Base-by-base conservation (phyloP, 306 rosid genomes). In the Prunus campanulata region DNA sequence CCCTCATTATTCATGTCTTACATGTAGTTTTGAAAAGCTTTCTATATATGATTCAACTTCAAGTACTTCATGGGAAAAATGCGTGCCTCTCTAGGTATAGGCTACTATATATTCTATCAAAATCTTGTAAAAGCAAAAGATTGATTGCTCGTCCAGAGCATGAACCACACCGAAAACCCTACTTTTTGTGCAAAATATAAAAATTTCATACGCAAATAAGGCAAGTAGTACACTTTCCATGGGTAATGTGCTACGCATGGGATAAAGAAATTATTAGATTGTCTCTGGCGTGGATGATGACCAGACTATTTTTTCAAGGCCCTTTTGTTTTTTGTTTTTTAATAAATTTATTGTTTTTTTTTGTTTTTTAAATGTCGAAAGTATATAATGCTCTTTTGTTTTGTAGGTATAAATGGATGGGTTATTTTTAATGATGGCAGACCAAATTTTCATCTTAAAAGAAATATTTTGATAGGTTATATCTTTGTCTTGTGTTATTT, bases 361-460 rank as follows among this genome's bases (percentile, higher is more conserved):
- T 14, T 5, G 22, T 59, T 60, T 60, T 24, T 59, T 25, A 14
- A 32, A 60, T 2, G 66, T 60, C 32, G 35, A 60, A 25, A 51
- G 19, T 51, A 51, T 5, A 60, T 24, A 56, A 22, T 10, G 62
- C 25, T 10, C 56, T 79, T 81, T 70, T 70, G 50, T 44, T 71
- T 65, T 29, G 76, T 52, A 66, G 46, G 52, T 24, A 16, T 13
- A 63, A 18, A 78, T 51, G 22, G 29, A 66, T 11, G 74, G 60
- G 59, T 63, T 59, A 64, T 71, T 74, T 39, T 75, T 42, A 59
- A 60, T 71, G 39, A 76, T 77, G 85, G 85, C 85, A 77, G 81
- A 66, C 78, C 78, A 72, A 8, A 16, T 19, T 12, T 57, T 19
- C 11, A 10, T 11, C 25, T 25, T 60, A 18, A 20, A 32, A 56